Percentiles rank a stretch among this genome's conserved stretches.
Evolutionary conservation across 768 basidiomycete genomes (phyloP).

Genomic region (Cubamyces lactineus): DNA sequence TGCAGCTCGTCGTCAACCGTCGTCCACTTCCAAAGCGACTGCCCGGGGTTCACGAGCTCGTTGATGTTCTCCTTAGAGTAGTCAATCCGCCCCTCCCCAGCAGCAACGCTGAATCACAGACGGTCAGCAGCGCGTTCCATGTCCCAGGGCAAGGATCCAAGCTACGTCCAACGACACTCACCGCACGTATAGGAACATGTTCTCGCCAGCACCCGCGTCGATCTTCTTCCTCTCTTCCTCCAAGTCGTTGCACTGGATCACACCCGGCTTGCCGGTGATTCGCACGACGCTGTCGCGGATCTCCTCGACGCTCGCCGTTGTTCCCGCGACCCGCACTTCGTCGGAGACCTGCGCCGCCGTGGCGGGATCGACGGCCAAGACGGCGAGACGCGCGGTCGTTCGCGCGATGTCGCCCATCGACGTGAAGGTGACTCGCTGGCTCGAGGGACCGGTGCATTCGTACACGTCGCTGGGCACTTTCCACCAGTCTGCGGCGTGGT

Average conservation of each 20-base stretch:
- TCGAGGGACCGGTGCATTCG: conserved; percentile 22
- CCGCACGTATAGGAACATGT: conserved; percentile 1
- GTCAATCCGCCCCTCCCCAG: conserved; percentile 27
- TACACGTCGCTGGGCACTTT: conserved; percentile 17
- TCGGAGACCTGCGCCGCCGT: conserved; percentile 21
- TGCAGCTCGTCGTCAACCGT: conserved; percentile 22
- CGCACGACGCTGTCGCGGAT: conserved; percentile 13
- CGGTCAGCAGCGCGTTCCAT: neutral
- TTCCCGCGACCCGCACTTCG: conserved; percentile 26
- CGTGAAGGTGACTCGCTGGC: conserved; percentile 15
- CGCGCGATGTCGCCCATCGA: conserved; percentile 27
- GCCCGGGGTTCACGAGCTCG: conserved; percentile 31
- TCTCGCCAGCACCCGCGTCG: neutral
- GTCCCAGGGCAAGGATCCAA: neutral
- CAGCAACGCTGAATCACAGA: conserved; percentile 15
- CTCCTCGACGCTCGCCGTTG: conserved; percentile 17
- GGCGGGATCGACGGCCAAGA: conserved; percentile 17
- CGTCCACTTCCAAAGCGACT: conserved; percentile 32
- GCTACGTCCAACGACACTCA: neutral
- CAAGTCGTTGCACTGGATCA: conserved; percentile 10
- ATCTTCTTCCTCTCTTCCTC: neutral
- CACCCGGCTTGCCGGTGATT: neutral
- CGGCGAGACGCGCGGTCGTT: conserved; percentile 21
- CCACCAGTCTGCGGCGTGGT: conserved; percentile 20
- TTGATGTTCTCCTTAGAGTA: conserved; percentile 26